A percentile compares a stretch with the other conserved stretches of the same genome.
phyloP scores from a whole-genome alignment of 176 grass and related monocot genomes.

The Triticum turgidum region DNA sequence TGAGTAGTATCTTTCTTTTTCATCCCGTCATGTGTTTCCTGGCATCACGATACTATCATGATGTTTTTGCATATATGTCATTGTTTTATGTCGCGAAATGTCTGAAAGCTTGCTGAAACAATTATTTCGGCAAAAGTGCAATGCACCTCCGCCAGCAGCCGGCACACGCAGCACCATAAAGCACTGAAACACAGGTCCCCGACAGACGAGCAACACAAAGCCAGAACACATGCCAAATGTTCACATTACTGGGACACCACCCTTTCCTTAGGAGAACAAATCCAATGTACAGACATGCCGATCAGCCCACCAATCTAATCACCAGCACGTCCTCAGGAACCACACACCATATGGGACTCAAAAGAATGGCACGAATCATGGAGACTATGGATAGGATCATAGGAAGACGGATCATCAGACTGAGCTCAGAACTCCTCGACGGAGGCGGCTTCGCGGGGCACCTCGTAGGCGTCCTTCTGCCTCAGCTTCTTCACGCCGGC shows the following conservation, averaged over 20 bases:
- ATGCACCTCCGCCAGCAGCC: neutral
- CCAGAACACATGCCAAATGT: conserved; percentile 24
- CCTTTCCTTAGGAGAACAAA: conserved; percentile 28
- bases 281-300: conserved; percentile 17
- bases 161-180: conserved; percentile 17
- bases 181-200: neutral
- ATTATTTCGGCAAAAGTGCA: conserved; percentile 5
- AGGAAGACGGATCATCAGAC: neutral
- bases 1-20: neutral
- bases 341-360: conserved; percentile 16
- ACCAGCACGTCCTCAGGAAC: conserved; percentile 13
- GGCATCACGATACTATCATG: no score
- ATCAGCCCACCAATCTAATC: conserved; percentile 9
- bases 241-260: neutral
- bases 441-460: conserved; percentile 60
- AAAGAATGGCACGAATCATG: conserved; percentile 44
- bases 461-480: conserved; percentile 81
- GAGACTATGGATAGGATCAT: neutral
- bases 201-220: neutral
- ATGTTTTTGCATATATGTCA: no score
- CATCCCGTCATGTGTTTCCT: no score
- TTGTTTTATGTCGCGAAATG: neutral
- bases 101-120: neutral
- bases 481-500: conserved; percentile 92
- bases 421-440: conserved; percentile 73